Evolutionary conservation across 257 asterid species (phyloP), one percentile per base, ranked within the genome.

Genomic region (Orobanche coerulescens): DNA sequence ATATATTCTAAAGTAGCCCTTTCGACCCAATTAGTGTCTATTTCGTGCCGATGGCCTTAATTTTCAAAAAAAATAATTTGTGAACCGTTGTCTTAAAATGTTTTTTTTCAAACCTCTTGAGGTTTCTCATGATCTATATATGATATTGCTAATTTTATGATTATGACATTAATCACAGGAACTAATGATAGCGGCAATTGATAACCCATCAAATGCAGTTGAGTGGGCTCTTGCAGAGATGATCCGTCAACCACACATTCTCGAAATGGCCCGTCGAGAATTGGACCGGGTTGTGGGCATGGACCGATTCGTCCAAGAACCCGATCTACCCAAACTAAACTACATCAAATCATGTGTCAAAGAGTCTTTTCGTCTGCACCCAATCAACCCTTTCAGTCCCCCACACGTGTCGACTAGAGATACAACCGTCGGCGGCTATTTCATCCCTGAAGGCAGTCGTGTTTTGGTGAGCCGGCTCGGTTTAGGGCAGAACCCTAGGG

Each of bases 211-310:
- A 18, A 67, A 75, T 51, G 77, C 75, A 31, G 50, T 46, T 5
- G 80, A 76, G 40, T 72, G 78, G 72, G 4, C 66, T 1, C 1
- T 73, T 1, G 71, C 60, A n/a, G 79, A 77, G 66, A 73, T 70
- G 75, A 28, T 77, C 4, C 70, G 63, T 30, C 65, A 63, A 63
- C 79, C 82, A 13, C 0, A 31, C 2, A 40, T 69, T 30, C 51
- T 78, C 19, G n/a, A 2, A 1, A 52, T 0, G 46, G 78, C 75
- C 1, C 0, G 9, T 1, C 4, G 57, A 33, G 81, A 78, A 5
- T 10, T 75, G 13, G 75, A 71, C 54, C 19, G 9, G 2, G 62
- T 71, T 0, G 76, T 74, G 1, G 72, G 76, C 1, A 68, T 4
- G 9, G 40, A 47, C 14, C 57, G 70, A 42, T 16, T 72, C 3